Conservation (phyloP, 352 stramenopile genomes). For the Phytophthora macrochlamydospora region DNA sequence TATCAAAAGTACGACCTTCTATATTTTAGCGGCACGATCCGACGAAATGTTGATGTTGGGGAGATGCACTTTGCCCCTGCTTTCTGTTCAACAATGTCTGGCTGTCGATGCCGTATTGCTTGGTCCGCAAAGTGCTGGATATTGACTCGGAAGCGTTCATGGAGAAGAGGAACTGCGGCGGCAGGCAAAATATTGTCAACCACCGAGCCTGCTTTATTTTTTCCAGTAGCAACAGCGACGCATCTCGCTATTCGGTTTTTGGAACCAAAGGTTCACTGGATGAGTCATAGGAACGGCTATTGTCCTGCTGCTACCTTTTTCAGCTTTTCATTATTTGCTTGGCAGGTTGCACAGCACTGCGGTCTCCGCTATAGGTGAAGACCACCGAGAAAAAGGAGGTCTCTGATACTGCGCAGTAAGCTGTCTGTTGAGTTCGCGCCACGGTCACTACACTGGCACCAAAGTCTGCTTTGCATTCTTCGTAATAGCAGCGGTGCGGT, state of each 20-base stretch:
- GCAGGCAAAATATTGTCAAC: neutral
- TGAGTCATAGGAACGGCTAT: neutral
- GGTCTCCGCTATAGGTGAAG: neutral
- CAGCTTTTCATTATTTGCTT: neutral
- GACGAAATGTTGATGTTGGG: no score
- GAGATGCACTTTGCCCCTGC: no score
- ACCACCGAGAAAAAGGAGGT: conserved; percentile 33
- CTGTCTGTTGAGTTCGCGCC: conserved; percentile 29
- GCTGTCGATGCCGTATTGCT: neutral
- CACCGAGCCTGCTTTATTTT: neutral
- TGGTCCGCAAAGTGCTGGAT: neutral
- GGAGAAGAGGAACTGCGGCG: neutral
- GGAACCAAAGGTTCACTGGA: neutral
- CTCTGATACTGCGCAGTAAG: conserved; percentile 17
- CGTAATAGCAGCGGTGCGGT: neutral
- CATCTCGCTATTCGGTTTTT: neutral
- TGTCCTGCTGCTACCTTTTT: neutral
- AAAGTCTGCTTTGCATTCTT: conserved; percentile 28
- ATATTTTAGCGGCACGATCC: no score
- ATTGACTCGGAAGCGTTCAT: neutral
- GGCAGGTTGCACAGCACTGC: neutral
- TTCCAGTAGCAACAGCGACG: neutral
- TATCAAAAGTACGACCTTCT: no score
- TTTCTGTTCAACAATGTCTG: no score
- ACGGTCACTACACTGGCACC: conserved; percentile 1